A percentile compares a stretch with the other conserved stretches of the same genome.
These are phyloP conservation scores for Dothidotthia symphoricarpi DNA, from an alignment of 2,329 filamentous ascomycete genomes.

Conservation along the genomic window DNA sequence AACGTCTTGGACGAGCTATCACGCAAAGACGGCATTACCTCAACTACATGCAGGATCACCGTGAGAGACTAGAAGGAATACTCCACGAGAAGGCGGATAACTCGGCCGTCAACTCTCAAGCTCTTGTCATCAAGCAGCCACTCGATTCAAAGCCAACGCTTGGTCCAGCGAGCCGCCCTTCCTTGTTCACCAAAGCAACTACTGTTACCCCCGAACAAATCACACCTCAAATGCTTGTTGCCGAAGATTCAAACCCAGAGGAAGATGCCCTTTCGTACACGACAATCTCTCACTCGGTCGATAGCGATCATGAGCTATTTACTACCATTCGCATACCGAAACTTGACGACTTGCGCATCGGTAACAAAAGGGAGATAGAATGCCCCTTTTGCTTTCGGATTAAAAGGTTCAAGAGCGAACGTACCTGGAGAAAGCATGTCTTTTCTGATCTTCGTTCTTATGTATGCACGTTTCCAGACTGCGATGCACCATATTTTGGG, in stretches of 20 bases:
- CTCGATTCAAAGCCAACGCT: no score
- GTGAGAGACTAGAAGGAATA: constrained; percentile 9
- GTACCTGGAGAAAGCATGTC: constrained; percentile 14
- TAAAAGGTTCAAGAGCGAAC: constrained; percentile 11
- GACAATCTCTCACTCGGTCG: constrained; percentile 13
- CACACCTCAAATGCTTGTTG: constrained; percentile 5
- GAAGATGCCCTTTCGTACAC: constrained; percentile 13
- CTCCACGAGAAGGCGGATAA: neutral
- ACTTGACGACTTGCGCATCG: constrained; percentile 9
- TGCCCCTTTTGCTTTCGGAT: constrained; percentile 19
- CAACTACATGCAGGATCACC: constrained; percentile 18
- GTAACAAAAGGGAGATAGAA: constrained; percentile 9
- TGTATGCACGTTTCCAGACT: constrained; percentile 17
- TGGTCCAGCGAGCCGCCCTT: constrained; percentile 10
- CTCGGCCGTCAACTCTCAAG: neutral
- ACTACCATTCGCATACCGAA: constrained; percentile 8
- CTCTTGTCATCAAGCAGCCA: neutral
- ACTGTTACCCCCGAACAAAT: constrained; percentile 8
- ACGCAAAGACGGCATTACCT: constrained; percentile 20
- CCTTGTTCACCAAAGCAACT: constrained; percentile 16
- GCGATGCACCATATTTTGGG: constrained; percentile 10
- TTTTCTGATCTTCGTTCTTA: constrained; percentile 18
- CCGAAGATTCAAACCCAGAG: constrained; percentile 9
- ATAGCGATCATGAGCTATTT: constrained; percentile 6
- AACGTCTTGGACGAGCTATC: constrained; percentile 19